Base-by-base conservation (phyloP, 2,329 filamentous ascomycete species). In the Venturia carpophila region DNA sequence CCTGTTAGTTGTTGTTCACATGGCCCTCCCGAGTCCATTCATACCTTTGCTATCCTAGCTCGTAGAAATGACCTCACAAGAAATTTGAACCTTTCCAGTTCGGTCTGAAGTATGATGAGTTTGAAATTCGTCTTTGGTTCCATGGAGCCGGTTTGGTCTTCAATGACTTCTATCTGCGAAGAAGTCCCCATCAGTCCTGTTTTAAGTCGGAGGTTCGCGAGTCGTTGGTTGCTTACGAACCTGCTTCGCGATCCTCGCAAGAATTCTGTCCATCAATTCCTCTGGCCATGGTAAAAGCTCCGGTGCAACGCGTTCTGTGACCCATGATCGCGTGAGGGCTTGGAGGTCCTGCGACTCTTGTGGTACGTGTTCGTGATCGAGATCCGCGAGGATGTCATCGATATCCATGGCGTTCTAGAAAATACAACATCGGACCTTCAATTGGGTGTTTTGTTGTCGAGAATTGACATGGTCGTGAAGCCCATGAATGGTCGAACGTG, bases 21-120 rank as follows among this genome's bases (percentile, higher is more conserved):
- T 74, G 71, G 65, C 75, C 69, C 3, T 71, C 71, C 21, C 70
- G 24, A 55, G 5, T 17, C 11, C 21, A 9, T 4, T 11, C 11
- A 60, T 73, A 91, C 90, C 83, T 99, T 97, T 64, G 90, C 86
- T 66, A 97, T 87, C n/a, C 94, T 83, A 11, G 90, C 87, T 64
- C 95, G 84, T 65, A 99, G 77, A 69, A 93, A 88, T 69, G 89
- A 89, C 67, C 94, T 84, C 21, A 97, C 84, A 27, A 99, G 82
- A 73, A 92, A 99, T 78, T 96, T 96, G 77, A 90, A 95, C 58
- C 94, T 83, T 75, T 97, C 92, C 64, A 99, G 84, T 78, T 99
- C 94, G 7, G 95, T 97, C 79, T 99, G 94, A 64, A 97, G 87
- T 68, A 99, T 89, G 61, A 97, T 96, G 72, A 97, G 87, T 67